Percentiles rank a stretch among this genome's conserved stretches.
These are phyloP conservation scores for Deinandra increscens DNA, from an alignment of 129 eudicot genomes.

Conservation along the genomic window DNA sequence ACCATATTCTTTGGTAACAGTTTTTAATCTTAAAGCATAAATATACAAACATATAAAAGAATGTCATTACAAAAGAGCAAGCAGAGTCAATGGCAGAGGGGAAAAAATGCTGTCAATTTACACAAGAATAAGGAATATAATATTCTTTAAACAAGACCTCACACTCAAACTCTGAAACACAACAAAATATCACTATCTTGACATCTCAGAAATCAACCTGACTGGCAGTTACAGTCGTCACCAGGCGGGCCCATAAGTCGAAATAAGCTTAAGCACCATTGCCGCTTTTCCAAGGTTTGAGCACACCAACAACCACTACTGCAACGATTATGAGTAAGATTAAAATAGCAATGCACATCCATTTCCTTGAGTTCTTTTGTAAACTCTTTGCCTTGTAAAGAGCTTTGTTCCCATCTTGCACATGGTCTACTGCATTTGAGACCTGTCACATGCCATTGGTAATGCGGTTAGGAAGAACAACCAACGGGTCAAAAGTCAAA, in stretches of 20 bases:
- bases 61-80: slow-evolving; percentile 20
- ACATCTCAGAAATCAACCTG: slow-evolving; percentile 8
- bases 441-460: slow-evolving; percentile 42
- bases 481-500: slow-evolving; percentile 11
- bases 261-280: slow-evolving; percentile 52
- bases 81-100: slow-evolving; percentile 4
- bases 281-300: slow-evolving; percentile 82
- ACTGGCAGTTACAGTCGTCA: background rate
- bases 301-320: slow-evolving; percentile 75
- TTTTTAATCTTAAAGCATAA: background rate
- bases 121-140: slow-evolving; percentile 31
- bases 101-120: slow-evolving; percentile 29
- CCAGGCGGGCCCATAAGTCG: slow-evolving; percentile 2
- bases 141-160: slow-evolving; percentile 15
- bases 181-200: slow-evolving; percentile 17
- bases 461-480: background rate
- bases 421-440: slow-evolving; percentile 90
- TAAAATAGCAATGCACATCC: slow-evolving; percentile 90
- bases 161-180: slow-evolving; percentile 23
- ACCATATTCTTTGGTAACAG: no score
- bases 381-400: slow-evolving; percentile 76
- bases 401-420: slow-evolving; percentile 78
- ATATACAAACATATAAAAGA: slow-evolving; percentile 2
- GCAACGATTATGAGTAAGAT: slow-evolving; percentile 67
- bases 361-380: slow-evolving; percentile 75